Evolutionary conservation across 805 yeast species (phyloP).

Genomic region (Teunomyces gatunensis): DNA sequence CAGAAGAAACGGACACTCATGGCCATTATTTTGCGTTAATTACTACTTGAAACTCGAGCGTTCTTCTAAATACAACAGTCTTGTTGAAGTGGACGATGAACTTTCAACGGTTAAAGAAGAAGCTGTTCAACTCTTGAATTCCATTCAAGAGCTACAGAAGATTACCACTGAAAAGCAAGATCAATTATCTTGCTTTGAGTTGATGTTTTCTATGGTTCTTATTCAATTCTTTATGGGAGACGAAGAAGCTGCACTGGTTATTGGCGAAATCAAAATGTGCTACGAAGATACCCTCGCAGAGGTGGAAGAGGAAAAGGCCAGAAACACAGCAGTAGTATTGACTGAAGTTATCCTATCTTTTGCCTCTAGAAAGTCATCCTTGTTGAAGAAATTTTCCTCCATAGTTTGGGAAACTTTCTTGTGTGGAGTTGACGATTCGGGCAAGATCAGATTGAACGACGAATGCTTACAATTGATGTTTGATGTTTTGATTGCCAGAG

Average conservation of each 20-base stretch:
- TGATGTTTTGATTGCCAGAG: slow-evolving; percentile 51
- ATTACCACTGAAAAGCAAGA: slow-evolving; percentile 40
- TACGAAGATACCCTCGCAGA: slow-evolving; percentile 44
- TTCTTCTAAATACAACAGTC: slow-evolving; percentile 15
- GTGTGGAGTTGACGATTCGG: slow-evolving; percentile 27
- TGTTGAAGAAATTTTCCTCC: slow-evolving; percentile 35
- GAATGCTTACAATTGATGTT: slow-evolving; percentile 35
- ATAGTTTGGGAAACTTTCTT: slow-evolving; percentile 42
- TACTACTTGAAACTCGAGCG: slow-evolving; percentile 28
- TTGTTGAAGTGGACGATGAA: slow-evolving; percentile 58
- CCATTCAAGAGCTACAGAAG: slow-evolving; percentile 25
- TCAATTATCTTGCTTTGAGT: slow-evolving; percentile 65
- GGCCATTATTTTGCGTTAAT: slow-evolving; percentile 58
- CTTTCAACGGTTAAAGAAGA: slow-evolving; percentile 46
- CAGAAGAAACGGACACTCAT: slow-evolving; percentile 48
- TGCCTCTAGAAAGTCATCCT: slow-evolving; percentile 38
- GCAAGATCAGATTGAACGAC: slow-evolving; percentile 24
- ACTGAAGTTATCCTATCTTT: slow-evolving; percentile 45
- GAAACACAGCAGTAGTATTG: slow-evolving; percentile 31
- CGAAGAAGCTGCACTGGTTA: slow-evolving; percentile 69
- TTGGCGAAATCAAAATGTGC: slow-evolving; percentile 69
- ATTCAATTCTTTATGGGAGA: slow-evolving; percentile 77
- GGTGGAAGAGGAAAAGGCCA: slow-evolving; percentile 31
- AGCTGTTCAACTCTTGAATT: slow-evolving; percentile 45
- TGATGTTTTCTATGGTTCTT: slow-evolving; percentile 71